These are phyloP conservation scores for Chenopodium formosanum DNA, from an alignment of 148 eudicot genomes.

Conservation along the genomic window DNA sequence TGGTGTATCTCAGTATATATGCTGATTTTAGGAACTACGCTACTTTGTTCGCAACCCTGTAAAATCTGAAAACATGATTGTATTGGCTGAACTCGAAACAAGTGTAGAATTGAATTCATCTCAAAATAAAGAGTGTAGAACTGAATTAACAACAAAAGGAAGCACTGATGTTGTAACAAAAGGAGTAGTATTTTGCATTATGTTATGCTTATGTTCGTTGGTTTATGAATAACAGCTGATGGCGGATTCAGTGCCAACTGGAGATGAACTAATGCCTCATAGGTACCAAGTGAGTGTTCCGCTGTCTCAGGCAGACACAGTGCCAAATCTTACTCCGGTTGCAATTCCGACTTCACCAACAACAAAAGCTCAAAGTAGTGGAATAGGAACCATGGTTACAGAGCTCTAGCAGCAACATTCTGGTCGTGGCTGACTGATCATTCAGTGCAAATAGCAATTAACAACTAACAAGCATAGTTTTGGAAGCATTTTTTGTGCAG, in stretches of 20 bases:
- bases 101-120: no score
- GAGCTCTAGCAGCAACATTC: neutral
- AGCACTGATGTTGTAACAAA: no score
- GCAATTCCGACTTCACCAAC: slow-evolving; percentile 9
- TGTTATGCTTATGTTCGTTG: slow-evolving; percentile 1
- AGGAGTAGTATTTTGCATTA: no score
- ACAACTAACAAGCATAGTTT: neutral
- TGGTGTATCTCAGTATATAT: no score
- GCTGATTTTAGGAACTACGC: no score
- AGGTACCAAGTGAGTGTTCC: slow-evolving; percentile 27
- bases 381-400: neutral
- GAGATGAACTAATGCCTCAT: slow-evolving; percentile 53
- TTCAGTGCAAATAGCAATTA: neutral
- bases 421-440: neutral
- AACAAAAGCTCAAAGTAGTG: neutral
- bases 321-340: neutral
- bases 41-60: neutral
- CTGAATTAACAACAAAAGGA: no score
- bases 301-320: slow-evolving; percentile 19
- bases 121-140: no score
- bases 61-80: no score
- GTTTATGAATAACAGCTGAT: slow-evolving; percentile 36
- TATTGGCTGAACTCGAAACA: no score
- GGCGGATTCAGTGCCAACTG: slow-evolving; percentile 28
- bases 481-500: neutral